Evolutionary conservation across 176 grass and related monocot species (phyloP).

Genomic region (Eragrostis curvula): DNA sequence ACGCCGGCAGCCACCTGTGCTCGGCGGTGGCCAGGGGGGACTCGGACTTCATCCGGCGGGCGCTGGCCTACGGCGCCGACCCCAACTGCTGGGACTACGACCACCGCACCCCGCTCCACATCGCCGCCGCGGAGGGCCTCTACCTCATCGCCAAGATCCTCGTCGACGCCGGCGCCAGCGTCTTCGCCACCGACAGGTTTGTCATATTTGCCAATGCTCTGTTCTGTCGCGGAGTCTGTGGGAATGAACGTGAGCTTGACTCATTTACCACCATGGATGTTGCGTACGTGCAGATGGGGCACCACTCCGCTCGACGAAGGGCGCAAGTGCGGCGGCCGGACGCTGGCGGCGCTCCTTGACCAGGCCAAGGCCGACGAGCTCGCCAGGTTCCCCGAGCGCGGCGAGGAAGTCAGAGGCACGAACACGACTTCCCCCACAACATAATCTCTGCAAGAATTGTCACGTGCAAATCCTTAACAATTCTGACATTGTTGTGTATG

Average conservation of each 20-base stretch:
- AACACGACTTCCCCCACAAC: neutral
- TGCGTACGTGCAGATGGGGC: constrained; percentile 73
- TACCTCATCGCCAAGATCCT: constrained; percentile 82
- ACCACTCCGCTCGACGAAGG: constrained; percentile 82
- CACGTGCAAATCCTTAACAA: neutral
- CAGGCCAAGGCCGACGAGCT: constrained; percentile 66
- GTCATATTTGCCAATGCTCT: neutral
- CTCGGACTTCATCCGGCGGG: constrained; percentile 74
- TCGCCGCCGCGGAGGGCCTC: constrained; percentile 79
- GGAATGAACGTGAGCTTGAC: neutral
- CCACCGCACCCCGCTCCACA: constrained; percentile 86
- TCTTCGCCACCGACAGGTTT: constrained; percentile 73
- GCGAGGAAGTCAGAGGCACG: constrained; percentile 63
- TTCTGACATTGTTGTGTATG: neutral
- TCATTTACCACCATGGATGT: neutral
- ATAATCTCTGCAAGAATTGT: neutral
- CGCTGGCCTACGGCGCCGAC: constrained; percentile 69
- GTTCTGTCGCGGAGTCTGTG: neutral
- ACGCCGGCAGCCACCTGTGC: constrained; percentile 78
- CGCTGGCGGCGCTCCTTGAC: constrained; percentile 67
- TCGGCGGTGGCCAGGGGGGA: constrained; percentile 69
- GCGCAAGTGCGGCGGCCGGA: constrained; percentile 64
- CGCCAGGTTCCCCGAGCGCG: constrained; percentile 63
- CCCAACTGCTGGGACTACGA: constrained; percentile 87
- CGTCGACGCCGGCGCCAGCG: constrained; percentile 81